Evolutionary conservation across 2,329 filamentous ascomycete genomes (phyloP).

Genomic region (Colletotrichum sp.): DNA sequence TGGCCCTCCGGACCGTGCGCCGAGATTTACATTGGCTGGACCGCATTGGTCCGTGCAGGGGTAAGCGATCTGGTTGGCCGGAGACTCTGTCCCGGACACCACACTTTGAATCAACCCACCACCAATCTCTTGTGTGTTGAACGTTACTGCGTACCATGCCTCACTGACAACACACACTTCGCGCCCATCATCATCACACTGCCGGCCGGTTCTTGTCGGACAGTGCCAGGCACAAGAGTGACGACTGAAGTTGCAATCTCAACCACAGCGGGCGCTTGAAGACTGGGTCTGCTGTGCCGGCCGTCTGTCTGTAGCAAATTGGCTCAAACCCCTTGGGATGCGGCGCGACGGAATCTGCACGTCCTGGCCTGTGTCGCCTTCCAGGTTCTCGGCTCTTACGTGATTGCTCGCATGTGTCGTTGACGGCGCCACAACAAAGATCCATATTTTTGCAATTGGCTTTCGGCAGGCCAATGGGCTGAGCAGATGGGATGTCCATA

Average conservation of each 20-base stretch:
- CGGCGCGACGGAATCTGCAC: background rate
- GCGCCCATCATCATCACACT: background rate
- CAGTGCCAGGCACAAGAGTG: background rate
- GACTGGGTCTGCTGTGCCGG: background rate
- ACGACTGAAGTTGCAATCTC: background rate
- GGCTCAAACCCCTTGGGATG: background rate
- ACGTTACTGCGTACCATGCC: background rate
- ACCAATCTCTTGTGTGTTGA: background rate
- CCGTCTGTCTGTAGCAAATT: background rate
- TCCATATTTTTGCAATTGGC: background rate
- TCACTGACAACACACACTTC: background rate
- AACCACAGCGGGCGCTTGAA: background rate
- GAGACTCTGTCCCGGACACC: slow-evolving; percentile 15
- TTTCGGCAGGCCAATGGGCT: background rate
- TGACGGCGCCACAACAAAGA: background rate
- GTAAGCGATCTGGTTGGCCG: background rate
- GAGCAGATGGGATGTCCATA: background rate
- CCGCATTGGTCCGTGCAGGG: slow-evolving; percentile 1
- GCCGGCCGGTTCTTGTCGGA: background rate
- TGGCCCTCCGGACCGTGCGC: slow-evolving; percentile 2
- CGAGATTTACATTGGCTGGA: slow-evolving; percentile 4
- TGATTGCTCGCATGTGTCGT: background rate
- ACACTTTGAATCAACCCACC: background rate
- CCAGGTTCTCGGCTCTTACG: background rate
- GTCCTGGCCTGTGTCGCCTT: background rate